Percentiles rank a stretch among this genome's conserved stretches.
phyloP scores from a whole-genome alignment of 1,139 yeast genomes.

The Magnusiomyces magnusii region DNA sequence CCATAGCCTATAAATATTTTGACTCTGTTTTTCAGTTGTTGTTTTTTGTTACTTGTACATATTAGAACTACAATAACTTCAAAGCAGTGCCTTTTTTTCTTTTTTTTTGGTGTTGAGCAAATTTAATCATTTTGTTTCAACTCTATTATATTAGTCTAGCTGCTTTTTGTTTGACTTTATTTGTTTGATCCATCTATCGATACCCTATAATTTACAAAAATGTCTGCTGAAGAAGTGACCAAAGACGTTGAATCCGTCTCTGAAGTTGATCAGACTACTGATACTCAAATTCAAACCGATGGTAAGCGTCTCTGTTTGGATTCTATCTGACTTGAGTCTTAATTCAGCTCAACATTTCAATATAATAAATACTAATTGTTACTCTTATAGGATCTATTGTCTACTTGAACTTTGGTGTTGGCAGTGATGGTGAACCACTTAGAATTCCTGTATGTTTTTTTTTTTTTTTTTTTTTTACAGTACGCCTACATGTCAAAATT shows the following conservation, averaged over 20 bases:
- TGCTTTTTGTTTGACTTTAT: background rate
- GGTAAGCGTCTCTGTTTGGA: too few species aligned
- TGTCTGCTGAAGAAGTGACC: background rate
- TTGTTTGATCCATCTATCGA: background rate
- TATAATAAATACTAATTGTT: background rate
- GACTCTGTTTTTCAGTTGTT: background rate
- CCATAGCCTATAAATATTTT: background rate
- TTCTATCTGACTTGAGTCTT: too few species aligned
- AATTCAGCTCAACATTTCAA: background rate
- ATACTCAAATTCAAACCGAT: background rate
- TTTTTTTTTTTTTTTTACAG: background rate
- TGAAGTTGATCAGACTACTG: background rate
- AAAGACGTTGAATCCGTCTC: background rate
- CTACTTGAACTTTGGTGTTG: background rate
- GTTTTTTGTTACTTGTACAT: background rate
- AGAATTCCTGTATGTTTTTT: background rate
- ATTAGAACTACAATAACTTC: background rate
- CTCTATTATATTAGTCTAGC: background rate
- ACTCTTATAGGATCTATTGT: background rate
- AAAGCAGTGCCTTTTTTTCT: background rate
- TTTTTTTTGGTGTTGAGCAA: background rate
- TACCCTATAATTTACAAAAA: background rate
- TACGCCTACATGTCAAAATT: background rate
- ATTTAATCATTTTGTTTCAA: background rate
- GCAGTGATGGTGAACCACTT: background rate